These are phyloP conservation scores for Neurospora crassa DNA, from an alignment of 2,329 filamentous ascomycete genomes.

Conservation along the genomic window DNA sequence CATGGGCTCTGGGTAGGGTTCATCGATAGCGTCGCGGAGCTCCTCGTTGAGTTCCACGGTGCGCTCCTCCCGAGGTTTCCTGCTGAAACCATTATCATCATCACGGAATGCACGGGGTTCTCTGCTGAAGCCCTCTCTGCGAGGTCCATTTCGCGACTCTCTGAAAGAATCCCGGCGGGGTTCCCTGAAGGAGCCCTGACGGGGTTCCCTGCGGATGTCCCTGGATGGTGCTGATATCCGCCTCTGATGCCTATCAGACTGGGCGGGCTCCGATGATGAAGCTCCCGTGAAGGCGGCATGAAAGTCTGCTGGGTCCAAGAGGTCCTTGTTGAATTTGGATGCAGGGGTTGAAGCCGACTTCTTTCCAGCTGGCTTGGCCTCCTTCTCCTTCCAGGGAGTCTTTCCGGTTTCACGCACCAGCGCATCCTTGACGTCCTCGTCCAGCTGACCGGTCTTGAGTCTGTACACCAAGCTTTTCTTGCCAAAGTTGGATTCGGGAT, in stretches of 20 bases:
- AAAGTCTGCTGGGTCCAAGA: neutral
- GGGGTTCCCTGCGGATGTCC: neutral
- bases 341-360: neutral
- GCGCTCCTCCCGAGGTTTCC: neutral
- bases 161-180: neutral
- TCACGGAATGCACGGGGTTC: neutral
- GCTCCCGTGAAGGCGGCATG: neutral
- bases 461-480: slow-evolving; percentile 47
- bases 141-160: neutral
- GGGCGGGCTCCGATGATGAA: neutral
- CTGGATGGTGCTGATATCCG: neutral
- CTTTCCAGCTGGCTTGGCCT: neutral
- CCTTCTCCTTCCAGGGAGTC: neutral
- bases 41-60: neutral
- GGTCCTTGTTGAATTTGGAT: slow-evolving; percentile 1
- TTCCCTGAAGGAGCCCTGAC: neutral
- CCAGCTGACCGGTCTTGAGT: slow-evolving; percentile 36
- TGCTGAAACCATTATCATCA: neutral
- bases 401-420: neutral
- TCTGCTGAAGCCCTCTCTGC: slow-evolving; percentile 3
- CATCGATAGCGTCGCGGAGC: neutral
- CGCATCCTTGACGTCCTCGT: slow-evolving; percentile 21
- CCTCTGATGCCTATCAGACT: neutral
- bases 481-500: slow-evolving; percentile 39
- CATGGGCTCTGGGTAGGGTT: neutral